Base-by-base conservation (phyloP, 306 rosid genomes). In the Ormosia emarginata region DNA sequence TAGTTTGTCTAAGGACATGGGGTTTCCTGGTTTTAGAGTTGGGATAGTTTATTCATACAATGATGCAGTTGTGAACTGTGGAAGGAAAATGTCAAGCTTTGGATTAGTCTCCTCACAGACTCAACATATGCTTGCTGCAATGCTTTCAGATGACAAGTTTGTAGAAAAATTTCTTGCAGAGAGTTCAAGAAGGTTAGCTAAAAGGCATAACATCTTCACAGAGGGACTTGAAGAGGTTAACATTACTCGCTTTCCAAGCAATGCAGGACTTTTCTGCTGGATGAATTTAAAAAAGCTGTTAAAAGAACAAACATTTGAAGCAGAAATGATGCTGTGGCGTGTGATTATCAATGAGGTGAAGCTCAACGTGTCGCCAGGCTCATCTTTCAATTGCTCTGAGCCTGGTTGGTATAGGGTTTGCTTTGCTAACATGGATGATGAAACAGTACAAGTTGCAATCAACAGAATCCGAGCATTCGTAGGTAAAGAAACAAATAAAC, bases 331-430 rank as follows among this genome's bases (percentile, higher is more conserved):
- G 63, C 82, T 93, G 0, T 95, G 99, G 99, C 80, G 77, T 2
- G 70, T 86, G 78, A 90, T 95, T 0, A 85, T 95, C 29, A 65
- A 90, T 3, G 89, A 95, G 10, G 98, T 92, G 81, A 93, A 90
- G 90, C 93, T 95, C 12, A 93, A 95, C n/a, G 97, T 93, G 11
- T 95, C 99, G 0, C 99, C 99, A 0, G 98, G 99, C 0, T 93
- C 97, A 0, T 95, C 99, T 6, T 95, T 92, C 72, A 84, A 84
- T 7, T 92, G 97, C 57, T 41, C 58, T 0, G 99, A 95, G 64
- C 96, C 97, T 0, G 99, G 99, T 52, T 95, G 99, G 99, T 95
- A 81, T 72, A 82, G 99, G 85, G 99, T 93, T 78, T 95, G 99
- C 84, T 92, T 93, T 11, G 98, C 99, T 1, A 95, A 95, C 67